phyloP scores from a whole-genome alignment of 768 basidiomycete species.

The Hericium coralloides region DNA sequence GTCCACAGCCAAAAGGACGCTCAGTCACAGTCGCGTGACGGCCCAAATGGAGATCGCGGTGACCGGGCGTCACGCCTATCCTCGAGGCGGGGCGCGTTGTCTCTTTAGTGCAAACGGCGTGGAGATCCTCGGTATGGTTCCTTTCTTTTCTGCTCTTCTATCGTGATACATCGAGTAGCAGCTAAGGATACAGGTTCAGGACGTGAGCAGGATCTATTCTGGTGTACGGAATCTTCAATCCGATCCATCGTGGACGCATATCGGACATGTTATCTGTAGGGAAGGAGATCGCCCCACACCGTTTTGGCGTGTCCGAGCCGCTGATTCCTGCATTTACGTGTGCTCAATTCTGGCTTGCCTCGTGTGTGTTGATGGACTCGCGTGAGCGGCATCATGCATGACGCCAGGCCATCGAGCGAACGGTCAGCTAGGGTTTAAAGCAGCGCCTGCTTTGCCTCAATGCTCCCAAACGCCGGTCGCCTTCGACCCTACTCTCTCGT shows the following conservation, averaged over 20 bases:
- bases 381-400: slow-evolving; percentile 14
- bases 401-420: not conserved
- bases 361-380: slow-evolving; percentile 5
- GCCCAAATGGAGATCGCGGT: not conserved
- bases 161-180: too few species aligned
- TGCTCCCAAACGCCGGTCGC: slow-evolving; percentile 2
- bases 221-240: too few species aligned
- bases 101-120: too few species aligned
- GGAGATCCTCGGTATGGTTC: not conserved
- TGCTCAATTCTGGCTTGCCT: not conserved
- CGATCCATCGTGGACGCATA: too few species aligned
- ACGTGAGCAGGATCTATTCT: too few species aligned
- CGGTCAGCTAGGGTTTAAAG: slow-evolving; percentile 8
- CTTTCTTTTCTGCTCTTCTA: not conserved
- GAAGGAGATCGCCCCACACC: not conserved
- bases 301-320: not conserved
- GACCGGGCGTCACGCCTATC: not conserved
- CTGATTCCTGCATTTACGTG: slow-evolving; percentile 1
- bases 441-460: not conserved
- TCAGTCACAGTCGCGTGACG: not conserved
- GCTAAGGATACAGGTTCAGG: too few species aligned
- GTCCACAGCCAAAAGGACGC: not conserved
- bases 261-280: not conserved
- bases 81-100: not conserved
- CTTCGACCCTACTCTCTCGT: slow-evolving; percentile 6